Evolutionary conservation across 2,329 filamentous ascomycete species (phyloP).

Genomic region (Fusarium caatingaense): DNA sequence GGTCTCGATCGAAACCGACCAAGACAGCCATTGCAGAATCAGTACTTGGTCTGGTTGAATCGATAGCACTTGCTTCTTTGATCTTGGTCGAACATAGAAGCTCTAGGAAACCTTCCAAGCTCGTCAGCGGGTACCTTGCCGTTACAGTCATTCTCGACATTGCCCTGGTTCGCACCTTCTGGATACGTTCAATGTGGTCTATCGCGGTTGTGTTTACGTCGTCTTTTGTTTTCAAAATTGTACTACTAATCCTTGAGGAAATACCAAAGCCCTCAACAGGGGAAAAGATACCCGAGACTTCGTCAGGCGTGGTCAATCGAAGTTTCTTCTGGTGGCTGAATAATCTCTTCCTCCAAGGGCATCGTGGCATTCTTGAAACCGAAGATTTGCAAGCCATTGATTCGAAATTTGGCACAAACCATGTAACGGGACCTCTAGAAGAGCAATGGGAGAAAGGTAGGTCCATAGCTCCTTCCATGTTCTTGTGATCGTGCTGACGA

Average conservation of each 20-base stretch:
- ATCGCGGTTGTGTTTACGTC: conserved; percentile 47
- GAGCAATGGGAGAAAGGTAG: conserved; percentile 41
- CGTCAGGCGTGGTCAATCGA: conserved; percentile 50
- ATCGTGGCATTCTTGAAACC: conserved; percentile 38
- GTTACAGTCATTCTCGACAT: conserved; percentile 50
- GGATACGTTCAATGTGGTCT: conserved; percentile 45
- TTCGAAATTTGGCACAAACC: conserved; percentile 44
- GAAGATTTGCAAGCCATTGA: conserved; percentile 45
- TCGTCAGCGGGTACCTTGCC: conserved; percentile 50
- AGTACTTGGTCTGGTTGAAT: conserved; percentile 44
- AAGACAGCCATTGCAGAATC: conserved; percentile 47
- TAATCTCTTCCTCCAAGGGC: conserved; percentile 45
- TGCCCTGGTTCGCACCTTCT: conserved; percentile 50
- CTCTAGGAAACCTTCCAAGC: conserved; percentile 48
- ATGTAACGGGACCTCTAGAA: conserved; percentile 37
- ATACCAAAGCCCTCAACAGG: conserved; percentile 42
- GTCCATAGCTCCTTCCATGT: accelerated
- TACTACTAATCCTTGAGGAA: conserved; percentile 50
- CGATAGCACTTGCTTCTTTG: conserved; percentile 42
- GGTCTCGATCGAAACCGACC: conserved; percentile 41
- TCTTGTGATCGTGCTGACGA: background rate
- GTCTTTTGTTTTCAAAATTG: conserved; percentile 43
- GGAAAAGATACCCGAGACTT: conserved; percentile 47
- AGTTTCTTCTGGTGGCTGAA: conserved; percentile 55
- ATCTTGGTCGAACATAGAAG: conserved; percentile 52